Conservation (phyloP, 495 filamentous ascomycete genomes). For the Penicillium bialowiezense region DNA sequence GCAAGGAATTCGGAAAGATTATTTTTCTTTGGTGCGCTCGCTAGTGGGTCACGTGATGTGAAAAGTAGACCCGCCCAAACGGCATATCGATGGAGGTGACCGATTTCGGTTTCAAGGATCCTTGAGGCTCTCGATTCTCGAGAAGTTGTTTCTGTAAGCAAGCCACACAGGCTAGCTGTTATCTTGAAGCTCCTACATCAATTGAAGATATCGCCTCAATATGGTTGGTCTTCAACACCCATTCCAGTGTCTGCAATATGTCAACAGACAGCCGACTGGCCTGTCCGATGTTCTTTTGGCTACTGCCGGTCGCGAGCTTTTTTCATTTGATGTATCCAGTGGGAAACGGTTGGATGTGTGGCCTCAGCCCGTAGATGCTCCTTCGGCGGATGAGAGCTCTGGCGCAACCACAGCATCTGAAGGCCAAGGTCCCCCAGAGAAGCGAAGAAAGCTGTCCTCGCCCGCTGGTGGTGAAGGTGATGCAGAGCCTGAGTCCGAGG, state of each 20-base stretch:
- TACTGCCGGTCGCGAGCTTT: slow-evolving; percentile 54
- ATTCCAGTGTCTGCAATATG: slow-evolving; percentile 53
- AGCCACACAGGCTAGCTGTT: background rate
- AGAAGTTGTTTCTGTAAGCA: background rate
- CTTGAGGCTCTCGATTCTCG: background rate
- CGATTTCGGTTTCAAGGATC: slow-evolving; percentile 10
- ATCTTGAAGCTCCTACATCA: background rate
- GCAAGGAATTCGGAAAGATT: slow-evolving; percentile 29
- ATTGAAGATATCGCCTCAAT: background rate
- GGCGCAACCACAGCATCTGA: slow-evolving; percentile 23
- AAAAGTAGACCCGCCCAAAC: slow-evolving; percentile 1
- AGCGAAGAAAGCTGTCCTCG: slow-evolving; percentile 48
- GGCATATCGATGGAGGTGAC: slow-evolving; percentile 10
- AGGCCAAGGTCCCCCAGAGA: slow-evolving; percentile 44
- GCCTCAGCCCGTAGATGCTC: slow-evolving; percentile 38
- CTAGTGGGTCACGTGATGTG: slow-evolving; percentile 38
- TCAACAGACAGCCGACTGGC: slow-evolving; percentile 26
- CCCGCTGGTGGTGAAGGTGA: slow-evolving; percentile 16
- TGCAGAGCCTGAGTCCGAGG: slow-evolving; percentile 15
- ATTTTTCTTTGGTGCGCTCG: slow-evolving; percentile 41
- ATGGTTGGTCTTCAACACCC: slow-evolving; percentile 44
- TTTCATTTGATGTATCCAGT: slow-evolving; percentile 43
- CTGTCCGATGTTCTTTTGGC: slow-evolving; percentile 47
- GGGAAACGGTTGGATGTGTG: slow-evolving; percentile 49
- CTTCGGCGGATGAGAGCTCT: slow-evolving; percentile 12